Conservation (phyloP, 345 rosid species). For the Diplotaxis tenuifolia region DNA sequence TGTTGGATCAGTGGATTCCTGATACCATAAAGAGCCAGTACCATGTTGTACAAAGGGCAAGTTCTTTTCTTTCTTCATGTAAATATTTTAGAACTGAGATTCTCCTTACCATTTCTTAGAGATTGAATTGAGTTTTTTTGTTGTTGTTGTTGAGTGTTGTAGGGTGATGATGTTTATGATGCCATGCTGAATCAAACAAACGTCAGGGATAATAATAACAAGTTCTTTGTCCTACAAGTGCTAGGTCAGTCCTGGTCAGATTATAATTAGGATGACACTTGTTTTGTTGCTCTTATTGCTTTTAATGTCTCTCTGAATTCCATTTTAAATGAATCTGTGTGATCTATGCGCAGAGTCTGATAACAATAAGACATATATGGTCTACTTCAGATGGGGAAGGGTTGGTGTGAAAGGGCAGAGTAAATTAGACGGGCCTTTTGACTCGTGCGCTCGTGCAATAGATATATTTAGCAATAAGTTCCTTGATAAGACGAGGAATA, state of each 20-base stretch:
- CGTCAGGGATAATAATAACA: constrained; percentile 73
- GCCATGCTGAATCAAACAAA: constrained; percentile 87
- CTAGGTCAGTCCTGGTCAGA: constrained; percentile 50
- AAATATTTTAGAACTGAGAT: constrained; percentile 1
- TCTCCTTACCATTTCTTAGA: not conserved
- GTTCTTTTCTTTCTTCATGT: not conserved
- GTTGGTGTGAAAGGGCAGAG: constrained; percentile 86
- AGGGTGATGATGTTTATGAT: constrained; percentile 80
- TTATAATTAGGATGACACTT: not conserved
- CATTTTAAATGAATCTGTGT: not conserved
- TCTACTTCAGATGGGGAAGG: constrained; percentile 86
- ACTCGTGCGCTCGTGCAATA: constrained; percentile 52
- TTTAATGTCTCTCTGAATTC: not conserved
- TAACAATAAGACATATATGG: constrained; percentile 57
- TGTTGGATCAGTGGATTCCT: constrained; percentile 74
- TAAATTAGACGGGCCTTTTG: constrained; percentile 66
- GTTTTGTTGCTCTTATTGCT: not conserved
- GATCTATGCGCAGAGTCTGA: constrained; percentile 63
- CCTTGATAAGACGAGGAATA: constrained; percentile 62
- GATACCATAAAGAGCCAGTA: constrained; percentile 67
- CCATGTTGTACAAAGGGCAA: constrained; percentile 63
- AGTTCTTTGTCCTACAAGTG: constrained; percentile 77
- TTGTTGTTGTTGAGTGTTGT: constrained; percentile 27
- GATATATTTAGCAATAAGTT: constrained; percentile 61
- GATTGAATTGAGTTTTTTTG: constrained; percentile 10